Percentiles rank a stretch among this genome's conserved stretches.
Evolutionary conservation across 2,329 filamentous ascomycete genomes (phyloP).

Genomic region (Alternaria incomplexa): DNA sequence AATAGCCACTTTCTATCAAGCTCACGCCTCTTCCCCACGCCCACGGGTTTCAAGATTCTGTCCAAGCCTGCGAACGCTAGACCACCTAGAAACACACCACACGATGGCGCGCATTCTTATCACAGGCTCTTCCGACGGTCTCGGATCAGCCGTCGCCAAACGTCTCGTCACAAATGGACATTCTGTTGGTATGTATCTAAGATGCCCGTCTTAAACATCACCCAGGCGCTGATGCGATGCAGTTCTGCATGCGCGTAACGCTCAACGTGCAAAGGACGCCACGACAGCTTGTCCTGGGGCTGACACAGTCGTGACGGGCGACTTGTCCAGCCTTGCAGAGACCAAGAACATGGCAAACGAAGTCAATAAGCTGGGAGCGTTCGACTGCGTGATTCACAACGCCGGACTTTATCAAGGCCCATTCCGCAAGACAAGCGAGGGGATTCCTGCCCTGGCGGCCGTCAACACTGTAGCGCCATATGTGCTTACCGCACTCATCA

Average conservation of each 20-base stretch:
- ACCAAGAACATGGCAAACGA: constrained; percentile 60
- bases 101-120: constrained; percentile 59
- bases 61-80: neutral
- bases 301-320: constrained; percentile 59
- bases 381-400: constrained; percentile 65
- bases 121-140: constrained; percentile 64
- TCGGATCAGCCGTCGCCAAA: constrained; percentile 60
- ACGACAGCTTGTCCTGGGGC: constrained; percentile 57
- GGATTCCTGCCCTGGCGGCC: constrained; percentile 58
- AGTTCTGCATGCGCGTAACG: constrained; percentile 63
- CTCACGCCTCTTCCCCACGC: neutral
- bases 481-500: constrained; percentile 60
- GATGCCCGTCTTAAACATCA: no score
- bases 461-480: constrained; percentile 66
- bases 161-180: constrained; percentile 60
- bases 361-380: constrained; percentile 57
- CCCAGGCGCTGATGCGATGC: neutral
- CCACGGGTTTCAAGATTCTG: neutral
- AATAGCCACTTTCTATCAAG: neutral
- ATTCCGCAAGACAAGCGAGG: constrained; percentile 53
- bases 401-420: constrained; percentile 58
- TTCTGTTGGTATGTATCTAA: constrained; percentile 45
- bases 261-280: constrained; percentile 60
- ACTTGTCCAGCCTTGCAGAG: constrained; percentile 59
- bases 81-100: neutral